Evolutionary conservation across 2,329 filamentous ascomycete genomes (phyloP).

Genomic region (Ophiocordyceps polyrhachis-furcata): DNA sequence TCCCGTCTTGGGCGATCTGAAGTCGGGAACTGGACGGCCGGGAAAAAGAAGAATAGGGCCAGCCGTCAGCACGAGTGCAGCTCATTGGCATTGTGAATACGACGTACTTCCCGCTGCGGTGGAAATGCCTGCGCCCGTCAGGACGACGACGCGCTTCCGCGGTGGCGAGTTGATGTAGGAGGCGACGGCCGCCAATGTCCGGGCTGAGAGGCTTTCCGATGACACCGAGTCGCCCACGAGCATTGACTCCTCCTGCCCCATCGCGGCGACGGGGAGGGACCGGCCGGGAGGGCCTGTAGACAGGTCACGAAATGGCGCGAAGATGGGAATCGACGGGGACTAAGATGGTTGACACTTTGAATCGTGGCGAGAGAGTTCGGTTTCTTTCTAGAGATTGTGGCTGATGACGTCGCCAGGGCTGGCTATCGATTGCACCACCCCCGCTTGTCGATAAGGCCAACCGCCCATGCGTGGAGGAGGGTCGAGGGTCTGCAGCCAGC

Average conservation of each 20-base stretch:
- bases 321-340: no score
- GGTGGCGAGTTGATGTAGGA: slow-evolving; percentile 55
- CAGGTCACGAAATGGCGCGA: background rate
- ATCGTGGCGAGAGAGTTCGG: no score
- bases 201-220: slow-evolving; percentile 46
- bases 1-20: slow-evolving; percentile 80
- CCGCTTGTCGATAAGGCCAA: background rate
- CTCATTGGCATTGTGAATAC: background rate
- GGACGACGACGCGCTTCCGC: slow-evolving; percentile 57
- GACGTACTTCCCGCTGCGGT: slow-evolving; percentile 44
- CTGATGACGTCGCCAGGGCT: background rate
- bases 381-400: no score
- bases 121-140: slow-evolving; percentile 82
- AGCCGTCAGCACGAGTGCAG: background rate
- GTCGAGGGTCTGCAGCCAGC: no score
- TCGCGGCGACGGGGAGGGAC: slow-evolving; percentile 25
- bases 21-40: slow-evolving; percentile 63
- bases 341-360: no score
- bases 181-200: slow-evolving; percentile 59
- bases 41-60: slow-evolving; percentile 9
- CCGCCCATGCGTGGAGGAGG: background rate
- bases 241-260: slow-evolving; percentile 73
- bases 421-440: background rate
- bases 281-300: background rate
- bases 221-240: slow-evolving; percentile 41